Conservation (phyloP, 257 asterid genomes). For the Thymus mandschuricus region DNA sequence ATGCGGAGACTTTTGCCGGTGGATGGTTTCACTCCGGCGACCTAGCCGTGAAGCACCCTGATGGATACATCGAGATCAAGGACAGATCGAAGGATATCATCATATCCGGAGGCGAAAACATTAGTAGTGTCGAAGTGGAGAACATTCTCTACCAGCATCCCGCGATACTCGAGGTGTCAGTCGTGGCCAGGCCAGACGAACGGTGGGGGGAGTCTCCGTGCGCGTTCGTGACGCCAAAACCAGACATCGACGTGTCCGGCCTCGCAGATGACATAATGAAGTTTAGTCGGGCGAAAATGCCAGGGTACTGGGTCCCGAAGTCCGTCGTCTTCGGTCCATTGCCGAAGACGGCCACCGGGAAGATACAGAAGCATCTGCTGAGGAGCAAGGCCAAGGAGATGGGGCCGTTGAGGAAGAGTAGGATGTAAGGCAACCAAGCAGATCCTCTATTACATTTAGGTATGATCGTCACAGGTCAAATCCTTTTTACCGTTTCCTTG, state of each 20-base stretch:
- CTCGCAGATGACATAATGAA: slow-evolving; percentile 76
- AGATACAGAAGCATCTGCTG: slow-evolving; percentile 88
- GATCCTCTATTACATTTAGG: not conserved
- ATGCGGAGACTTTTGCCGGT: slow-evolving; percentile 66
- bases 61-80: slow-evolving; percentile 81
- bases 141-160: slow-evolving; percentile 82
- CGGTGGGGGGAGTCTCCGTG: slow-evolving; percentile 98
- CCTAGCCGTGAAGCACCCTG: slow-evolving; percentile 87
- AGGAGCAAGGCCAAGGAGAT: slow-evolving; percentile 87
- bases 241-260: slow-evolving; percentile 40
- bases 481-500: not conserved
- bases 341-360: slow-evolving; percentile 98
- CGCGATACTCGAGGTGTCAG: slow-evolving; percentile 75
- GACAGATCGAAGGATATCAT: slow-evolving; percentile 92
- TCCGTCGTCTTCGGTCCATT: slow-evolving; percentile 82
- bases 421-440: slow-evolving; percentile 36
- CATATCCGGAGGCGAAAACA: slow-evolving; percentile 93
- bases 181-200: slow-evolving; percentile 87
- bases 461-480: not conserved
- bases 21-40: slow-evolving; percentile 98
- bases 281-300: slow-evolving; percentile 79
- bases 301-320: slow-evolving; percentile 83
- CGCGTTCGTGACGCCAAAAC: slow-evolving; percentile 84
- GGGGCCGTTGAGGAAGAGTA: slow-evolving; percentile 80
- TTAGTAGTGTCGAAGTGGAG: slow-evolving; percentile 94